Conservation (phyloP, 129 eudicot species). For the Helichrysum umbraculigerum region DNA sequence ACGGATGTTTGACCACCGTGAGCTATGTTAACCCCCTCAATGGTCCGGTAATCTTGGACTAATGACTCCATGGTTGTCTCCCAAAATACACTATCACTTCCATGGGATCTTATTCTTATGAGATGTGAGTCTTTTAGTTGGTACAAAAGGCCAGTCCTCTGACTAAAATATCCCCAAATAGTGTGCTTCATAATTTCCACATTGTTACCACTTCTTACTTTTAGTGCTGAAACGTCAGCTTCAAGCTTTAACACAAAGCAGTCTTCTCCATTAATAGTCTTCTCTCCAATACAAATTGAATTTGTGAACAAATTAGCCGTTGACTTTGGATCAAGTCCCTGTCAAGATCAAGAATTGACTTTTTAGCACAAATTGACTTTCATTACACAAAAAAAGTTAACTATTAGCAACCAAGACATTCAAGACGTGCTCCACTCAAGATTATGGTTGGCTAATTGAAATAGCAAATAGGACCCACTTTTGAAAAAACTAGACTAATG, state of each 20-base stretch:
- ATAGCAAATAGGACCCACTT: conserved; percentile 26
- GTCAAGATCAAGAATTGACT: conserved; percentile 34
- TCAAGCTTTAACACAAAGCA: conserved; percentile 82
- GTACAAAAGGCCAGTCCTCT: conserved; percentile 68
- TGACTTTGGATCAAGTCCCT: conserved; percentile 93
- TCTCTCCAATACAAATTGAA: conserved; percentile 77
- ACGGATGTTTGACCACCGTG: conserved; percentile 70
- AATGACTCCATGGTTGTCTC: conserved; percentile 90
- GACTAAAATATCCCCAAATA: conserved; percentile 89
- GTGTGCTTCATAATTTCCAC: conserved; percentile 90
- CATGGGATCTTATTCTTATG: conserved; percentile 57
- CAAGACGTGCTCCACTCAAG: conserved; percentile 31
- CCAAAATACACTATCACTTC: conserved; percentile 67
- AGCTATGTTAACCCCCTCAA: conserved; percentile 82
- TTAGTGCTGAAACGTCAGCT: conserved; percentile 58
- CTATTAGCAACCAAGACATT: conserved; percentile 18
- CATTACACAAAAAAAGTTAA: conserved; percentile 4
- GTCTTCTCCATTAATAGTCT: conserved; percentile 59
- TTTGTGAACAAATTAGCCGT: conserved; percentile 79
- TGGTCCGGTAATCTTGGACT: conserved; percentile 70
- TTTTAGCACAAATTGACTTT: conserved; percentile 22
- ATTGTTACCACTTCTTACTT: conserved; percentile 72
- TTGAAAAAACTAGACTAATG: background rate
- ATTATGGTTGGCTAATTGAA: conserved; percentile 28
- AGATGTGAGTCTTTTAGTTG: conserved; percentile 80